Percentiles rank a stretch among this genome's conserved stretches.
phyloP scores from a whole-genome alignment of 257 asterid species.

The Primulina eburnea region DNA sequence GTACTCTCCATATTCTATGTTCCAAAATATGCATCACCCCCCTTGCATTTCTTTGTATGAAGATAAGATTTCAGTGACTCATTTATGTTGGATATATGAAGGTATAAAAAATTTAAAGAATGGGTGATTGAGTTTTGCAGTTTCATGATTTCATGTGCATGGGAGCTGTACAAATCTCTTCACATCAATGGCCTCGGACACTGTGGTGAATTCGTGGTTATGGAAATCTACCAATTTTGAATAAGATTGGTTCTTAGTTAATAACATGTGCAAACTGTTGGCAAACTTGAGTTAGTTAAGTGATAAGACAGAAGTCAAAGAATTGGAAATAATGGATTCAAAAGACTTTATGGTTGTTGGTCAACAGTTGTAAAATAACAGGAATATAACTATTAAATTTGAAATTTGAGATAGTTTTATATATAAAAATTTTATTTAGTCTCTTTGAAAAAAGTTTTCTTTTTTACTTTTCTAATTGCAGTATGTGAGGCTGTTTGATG shows the following conservation, averaged over 20 bases:
- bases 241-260: background rate
- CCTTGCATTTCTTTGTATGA: background rate
- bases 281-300: background rate
- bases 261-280: background rate
- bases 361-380: background rate
- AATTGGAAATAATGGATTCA: background rate
- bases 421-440: background rate
- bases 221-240: background rate
- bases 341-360: background rate
- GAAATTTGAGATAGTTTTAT: background rate
- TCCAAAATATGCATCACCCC: background rate
- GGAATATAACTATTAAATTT: background rate
- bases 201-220: background rate
- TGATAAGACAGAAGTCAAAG: background rate
- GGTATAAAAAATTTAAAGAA: background rate
- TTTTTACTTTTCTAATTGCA: background rate
- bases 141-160: background rate
- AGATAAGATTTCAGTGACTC: background rate
- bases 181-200: background rate
- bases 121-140: background rate
- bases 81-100: background rate
- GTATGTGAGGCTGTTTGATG: background rate
- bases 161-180: background rate
- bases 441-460: background rate
- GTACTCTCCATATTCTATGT: background rate